Base-by-base conservation (phyloP, 164 flowering plant species). In the Euptelea pleiosperma region DNA sequence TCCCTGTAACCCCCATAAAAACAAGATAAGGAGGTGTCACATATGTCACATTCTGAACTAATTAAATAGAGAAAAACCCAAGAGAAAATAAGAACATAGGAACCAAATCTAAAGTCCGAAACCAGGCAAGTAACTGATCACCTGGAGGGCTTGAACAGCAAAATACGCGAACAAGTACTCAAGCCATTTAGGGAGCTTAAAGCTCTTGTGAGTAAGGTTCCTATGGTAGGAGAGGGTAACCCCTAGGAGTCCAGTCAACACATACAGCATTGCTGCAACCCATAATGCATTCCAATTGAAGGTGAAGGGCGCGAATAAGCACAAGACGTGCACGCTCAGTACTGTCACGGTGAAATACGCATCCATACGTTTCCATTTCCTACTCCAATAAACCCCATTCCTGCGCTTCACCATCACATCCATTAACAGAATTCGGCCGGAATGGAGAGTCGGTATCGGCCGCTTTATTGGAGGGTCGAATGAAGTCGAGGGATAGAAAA, bases 121-220 rank as follows among this genome's bases (percentile, higher is more conserved):
- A 33, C 41, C 2, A 5, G 21, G 25, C 14, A n/a, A 29, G 4
- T 3, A 1, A 25, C 64, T 30, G 8, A 84, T n/a, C n/a, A n/a
- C 96, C 86, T 88, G 91, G 28, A 84, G 77, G 0, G 93, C 91
- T 10, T 67, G 80, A 61, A 68, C 82, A 0, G 88, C 98, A 67
- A 77, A 86, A 53, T 87, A 87, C 1, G 98, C 98, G 56, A 82
- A 86, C 4, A 70, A 37, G 66, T 86, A 91, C 66, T 91, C 98
- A 33, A 91, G 91, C 88, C 86, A 82, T 66, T 83, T 91, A 24
- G 93, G 91, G 31, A 86, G 76, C 75, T 82, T 86, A 59, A 87
- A 87, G 48, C 93, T 84, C 65, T 70, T 61, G 58, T 91, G 97
- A 16, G 91, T 70, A 28, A 87, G 86, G 54, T 91, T 76, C 36